Percentiles rank a stretch among this genome's conserved stretches.
Conservation (phyloP, 31 red algal species). For the Asparagopsis taxiformis region DNA sequence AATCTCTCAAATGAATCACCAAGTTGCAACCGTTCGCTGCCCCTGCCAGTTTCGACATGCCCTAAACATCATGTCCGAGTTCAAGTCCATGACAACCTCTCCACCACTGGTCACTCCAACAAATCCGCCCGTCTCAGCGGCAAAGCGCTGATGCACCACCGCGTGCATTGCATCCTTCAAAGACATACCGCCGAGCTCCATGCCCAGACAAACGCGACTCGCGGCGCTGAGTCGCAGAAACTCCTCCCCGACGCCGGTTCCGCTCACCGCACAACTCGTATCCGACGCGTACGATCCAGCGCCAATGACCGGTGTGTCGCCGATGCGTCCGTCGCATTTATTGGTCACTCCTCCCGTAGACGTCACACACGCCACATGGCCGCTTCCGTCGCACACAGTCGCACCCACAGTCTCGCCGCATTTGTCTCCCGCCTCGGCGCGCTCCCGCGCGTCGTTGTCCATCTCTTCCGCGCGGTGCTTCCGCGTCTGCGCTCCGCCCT, state of each 20-base stretch:
- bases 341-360: slow-evolving; percentile 86
- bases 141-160: slow-evolving; percentile 46
- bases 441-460: not conserved
- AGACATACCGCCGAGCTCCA: slow-evolving; percentile 60
- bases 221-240: slow-evolving; percentile 62
- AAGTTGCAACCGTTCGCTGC: too few relatives aligned
- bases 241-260: slow-evolving; percentile 80
- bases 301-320: slow-evolving; percentile 86
- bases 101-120: slow-evolving; percentile 55
- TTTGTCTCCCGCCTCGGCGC: not conserved
- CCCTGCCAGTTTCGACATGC: slow-evolving; percentile 65
- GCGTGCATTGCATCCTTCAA: slow-evolving; percentile 48
- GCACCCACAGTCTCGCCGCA: slow-evolving; percentile 86
- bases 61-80: slow-evolving; percentile 68
- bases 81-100: slow-evolving; percentile 67
- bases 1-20: too few relatives aligned
- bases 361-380: slow-evolving; percentile 87
- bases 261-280: slow-evolving; percentile 47
- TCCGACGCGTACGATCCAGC: slow-evolving; percentile 87
- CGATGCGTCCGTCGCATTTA: slow-evolving; percentile 83
- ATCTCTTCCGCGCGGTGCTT: not conserved
- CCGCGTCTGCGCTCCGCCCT: too few relatives aligned
- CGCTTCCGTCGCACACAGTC: slow-evolving; percentile 61
- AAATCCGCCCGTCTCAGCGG: slow-evolving; percentile 61
- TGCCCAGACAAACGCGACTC: slow-evolving; percentile 21